Evolutionary conservation across 129 eudicot genomes (phyloP), one percentile per base, ranked within the genome.

Genomic region (Mikania micrantha): DNA sequence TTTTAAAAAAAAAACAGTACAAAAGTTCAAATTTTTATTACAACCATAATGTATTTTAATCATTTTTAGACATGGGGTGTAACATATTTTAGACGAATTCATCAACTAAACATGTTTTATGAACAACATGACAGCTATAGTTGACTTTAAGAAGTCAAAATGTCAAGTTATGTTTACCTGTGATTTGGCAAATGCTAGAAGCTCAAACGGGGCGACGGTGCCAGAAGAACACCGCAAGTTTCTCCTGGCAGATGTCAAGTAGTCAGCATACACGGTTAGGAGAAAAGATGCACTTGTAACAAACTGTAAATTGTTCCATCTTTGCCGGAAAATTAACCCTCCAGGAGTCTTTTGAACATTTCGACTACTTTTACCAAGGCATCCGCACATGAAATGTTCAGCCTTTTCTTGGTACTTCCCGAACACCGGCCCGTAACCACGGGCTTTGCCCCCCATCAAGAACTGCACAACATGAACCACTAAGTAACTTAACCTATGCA

Each of bases 231-330:
- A 89, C 19, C 15, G 63, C 45, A 83, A 54, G 45, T 31, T 71
- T 49, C 80, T 74, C 50, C 83, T 70, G 36, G 93, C 78, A 10
- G 74, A 69, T 5, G 44, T 60, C 66, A 89, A 83, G 59, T 85
- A 79, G 17, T 85, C 85, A 0, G 96, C 72, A 66, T 88, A 89
- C 9, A 83, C 83, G 0, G 84, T 75, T n/a, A 85, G 84, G 5
- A 89, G 77, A 70, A 89, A 85, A 7, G 84, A 73, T 5, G 96
- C 89, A 20, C 78, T 76, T 0, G 96, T 80, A 11, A 84, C 96
- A 24, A 85, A 86, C 70, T 86, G 93, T 80, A 83, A 73, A 71
- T 86, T 86, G 81, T 86, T 86, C 88, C 88, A 86, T 61, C 76
- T 72, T 66, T 83, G 93, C 25, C 78, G 63, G 75, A 74, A 86